Evolutionary conservation across 305 asterid species (phyloP), one percentile per base, ranked within the genome.

Genomic region (Fraxinus dipetala): DNA sequence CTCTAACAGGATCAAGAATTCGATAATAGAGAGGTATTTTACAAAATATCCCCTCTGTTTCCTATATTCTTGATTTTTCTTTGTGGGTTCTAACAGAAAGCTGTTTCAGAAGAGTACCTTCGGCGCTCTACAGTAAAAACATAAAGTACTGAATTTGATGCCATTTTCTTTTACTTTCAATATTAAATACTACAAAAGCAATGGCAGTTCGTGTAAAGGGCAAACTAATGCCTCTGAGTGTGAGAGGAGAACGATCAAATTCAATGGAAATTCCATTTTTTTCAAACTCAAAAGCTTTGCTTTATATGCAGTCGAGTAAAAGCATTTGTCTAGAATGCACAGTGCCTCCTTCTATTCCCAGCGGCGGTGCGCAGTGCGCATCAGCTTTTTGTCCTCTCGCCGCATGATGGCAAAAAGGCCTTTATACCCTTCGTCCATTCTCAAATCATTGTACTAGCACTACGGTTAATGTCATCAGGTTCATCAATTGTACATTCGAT

Each of bases 21-120:
- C 78, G 81, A 51, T 79, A 79, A 36, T 1, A 20, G 38, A 75
- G 6, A 72, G 32, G 38, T 28, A 30, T 30, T 30, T 69, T 69
- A 13, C 6, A 69, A 69, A 69, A 31, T 16, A 11, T 14, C 40
- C 40, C 40, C 75, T 14, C 40, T 31, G 18, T 13, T 30, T 69
- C 75, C 75, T 31, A 30, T 31, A 30, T 14, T 69, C 40, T 69
- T 69, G 20, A 2, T 69, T 69, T 69, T 13, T 31, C 22, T 31
- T 31, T 69, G 24, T 22, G 59, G 63, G 43, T 86, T 83, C 87
- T 91, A 91, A 80, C 90, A 86, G 89, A 88, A 87, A 78, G 90
- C 92, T 81, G 90, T 84, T 83, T 89, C 92, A 82, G 95, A 91
- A 75, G 95, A 88, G 91, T 92, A 94, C 86, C 92, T 86, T 82